Conservation (phyloP, 176 grass and related monocot species). For the Carex scoparia region DNA sequence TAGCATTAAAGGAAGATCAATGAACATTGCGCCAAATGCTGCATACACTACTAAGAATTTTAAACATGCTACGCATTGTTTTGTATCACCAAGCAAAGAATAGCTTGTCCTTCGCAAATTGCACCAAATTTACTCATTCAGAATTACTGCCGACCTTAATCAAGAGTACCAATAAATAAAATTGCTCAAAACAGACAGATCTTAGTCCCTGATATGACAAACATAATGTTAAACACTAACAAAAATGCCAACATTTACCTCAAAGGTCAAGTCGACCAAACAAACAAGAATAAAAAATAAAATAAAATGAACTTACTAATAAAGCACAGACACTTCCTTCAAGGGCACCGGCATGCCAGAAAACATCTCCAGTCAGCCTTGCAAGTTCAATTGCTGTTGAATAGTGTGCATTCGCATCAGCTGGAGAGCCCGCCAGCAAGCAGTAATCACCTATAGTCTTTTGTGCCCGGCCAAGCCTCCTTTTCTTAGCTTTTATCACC, state of each 20-base stretch:
- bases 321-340: conserved; percentile 92
- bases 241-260: background rate
- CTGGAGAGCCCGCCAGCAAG: conserved; percentile 87
- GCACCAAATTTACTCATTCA: background rate
- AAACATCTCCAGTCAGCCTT: conserved; percentile 96
- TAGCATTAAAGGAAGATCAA: background rate
- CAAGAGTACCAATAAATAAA: background rate
- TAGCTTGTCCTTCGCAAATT: background rate
- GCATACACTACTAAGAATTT: background rate
- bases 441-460: conserved; percentile 99
- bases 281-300: background rate
- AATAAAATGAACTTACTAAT: conserved; percentile 45
- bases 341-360: conserved; percentile 98
- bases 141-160: background rate
- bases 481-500: conserved; percentile 98
- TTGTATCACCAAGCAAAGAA: background rate
- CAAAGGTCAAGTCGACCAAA: background rate
- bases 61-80: background rate
- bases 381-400: conserved; percentile 93
- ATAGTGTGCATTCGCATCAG: conserved; percentile 97
- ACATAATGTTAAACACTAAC: background rate
- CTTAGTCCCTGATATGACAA: background rate
- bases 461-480: conserved; percentile 86
- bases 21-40: background rate
- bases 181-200: background rate